Base-by-base conservation (phyloP, 2,329 filamentous ascomycete species). In the Neofusicoccum parvum region DNA sequence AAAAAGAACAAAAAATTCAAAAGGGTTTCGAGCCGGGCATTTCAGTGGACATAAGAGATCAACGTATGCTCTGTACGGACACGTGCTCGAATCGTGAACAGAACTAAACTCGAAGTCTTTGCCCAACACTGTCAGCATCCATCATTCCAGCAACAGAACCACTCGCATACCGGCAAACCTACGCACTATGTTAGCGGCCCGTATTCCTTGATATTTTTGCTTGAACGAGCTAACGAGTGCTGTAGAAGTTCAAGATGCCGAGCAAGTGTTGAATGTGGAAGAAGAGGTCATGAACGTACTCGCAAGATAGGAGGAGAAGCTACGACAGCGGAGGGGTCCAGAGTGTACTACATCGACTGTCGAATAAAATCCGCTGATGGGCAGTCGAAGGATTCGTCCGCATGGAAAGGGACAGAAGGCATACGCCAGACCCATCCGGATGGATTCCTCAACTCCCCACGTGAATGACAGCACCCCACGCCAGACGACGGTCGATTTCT, bases 281-380 rank as follows among this genome's bases (percentile, higher is more conserved):
- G 95, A 98, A 76, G 92, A 96, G 78, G 86, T 97, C 69, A 79
- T 94, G 73, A 81, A 89, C 71, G 94, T 97, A 75, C 98, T 99
- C 80, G 92, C 90, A 69, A 95, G 91, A 79, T 97, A 98, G 75
- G 94, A 98, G 78, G 92, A 97, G 81, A 97, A 90, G 76, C 72
- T 92, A 69, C 82, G 82, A 69, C 81, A 85, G 70, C 85, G 88
- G 68, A 86, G 85, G 76, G 86, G 85, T 0, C 75, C 80, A 2
- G 78, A 80, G 59, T 84, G 83, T 10, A 81, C 80, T 20, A 78
- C 85, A 37, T 76, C 79, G 11, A 85, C 82, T 59, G 84, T 76
- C n/a, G 78, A 78, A 65, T 68, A 23, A 23, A 23, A 23, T 23
- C 23, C 23, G 23, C 23, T 23, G 23, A 23, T 23, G 3, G 23